Base-by-base conservation (phyloP, 805 yeast genomes). In the Candida michaelii region DNA sequence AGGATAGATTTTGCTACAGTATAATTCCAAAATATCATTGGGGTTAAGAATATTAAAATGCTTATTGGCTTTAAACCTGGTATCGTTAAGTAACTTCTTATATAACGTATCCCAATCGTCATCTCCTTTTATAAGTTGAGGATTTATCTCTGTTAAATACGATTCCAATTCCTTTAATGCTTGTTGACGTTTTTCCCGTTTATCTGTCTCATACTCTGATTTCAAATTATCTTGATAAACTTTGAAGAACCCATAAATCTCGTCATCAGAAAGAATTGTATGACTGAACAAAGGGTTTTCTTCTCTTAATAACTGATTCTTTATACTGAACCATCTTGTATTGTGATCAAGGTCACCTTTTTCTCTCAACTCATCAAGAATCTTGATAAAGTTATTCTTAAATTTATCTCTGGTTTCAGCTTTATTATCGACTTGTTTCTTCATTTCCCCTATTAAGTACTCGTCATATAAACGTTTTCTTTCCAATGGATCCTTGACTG, bases 211-310 rank as follows among this genome's bases (percentile, higher is more conserved):
- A 31, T 68, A 65, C 15, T 59, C 61, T 1, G 39, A 24, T 18
- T 69, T 63, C 34, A 85, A 56, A 0, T 56, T 53, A 4, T 56
- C 59, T 2, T 78, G 71, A 50, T 72, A 83, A 16, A 77, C 77
- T 25, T 65, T 53, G 54, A 80, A 86, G 2, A 82, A 71, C 34
- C 71, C 69, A 36, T 71, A 69, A 41, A 83, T 79, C 39, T 82
- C 74, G 21, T 65, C 65, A 38, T 82, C 88, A 16, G 81, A 74
- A 8, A 81, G 69, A 14, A 79, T 71, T 1, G 87, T 69, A 55
- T 79, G 81, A 43, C 71, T 74, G 55, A 79, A 83, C 5, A 83
- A 75, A 0, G 89, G 82, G 53, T 86, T 67, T n/a, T 70, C 93
- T 43, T 83, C 80, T 4, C 66, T 59, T 4, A 85, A 74, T 42